Evolutionary conservation across 177 flowering plant genomes (phyloP), one percentile per base, ranked within the genome.

Genomic region (Vitis hybrid): DNA sequence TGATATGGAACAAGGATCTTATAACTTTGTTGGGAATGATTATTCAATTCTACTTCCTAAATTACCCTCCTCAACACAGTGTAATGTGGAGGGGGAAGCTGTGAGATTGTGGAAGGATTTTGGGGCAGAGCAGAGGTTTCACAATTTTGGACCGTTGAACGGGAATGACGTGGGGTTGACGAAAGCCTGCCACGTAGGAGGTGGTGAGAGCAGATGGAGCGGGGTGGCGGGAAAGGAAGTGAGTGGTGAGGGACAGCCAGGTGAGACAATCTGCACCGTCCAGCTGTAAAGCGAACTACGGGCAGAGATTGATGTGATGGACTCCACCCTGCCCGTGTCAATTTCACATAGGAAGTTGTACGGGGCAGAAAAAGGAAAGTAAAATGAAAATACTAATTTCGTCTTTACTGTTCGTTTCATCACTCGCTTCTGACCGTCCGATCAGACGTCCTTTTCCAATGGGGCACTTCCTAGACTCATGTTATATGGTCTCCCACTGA

Each of bases 251-350:
- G 65, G 66, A 64, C 69, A 64, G 64, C 46, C 24, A 3, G 68
- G 71, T 10, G 40, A 65, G 51, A 46, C 32, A 67, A 75, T 71
- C 69, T 12, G 56, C 21, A 52, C 65, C 69, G 56, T 71, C 68
- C 75, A 75, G 58, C 46, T 70, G 70, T 52, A 48, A 58, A 74
- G 13, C 51, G 55, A 10, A 56, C 24, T 48, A 24, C 27, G 27
- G 70, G 76, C 76, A 74, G 64, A 64, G 73, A 69, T 69, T 69
- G 73, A 69, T 74, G 57, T 66, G 55, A 52, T 21, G 57, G 21
- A 59, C 30, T 27, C 30, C 30, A 2, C 30, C 30, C 30, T 27
- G 30, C 30, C 30, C 30, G 30, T 27, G 30, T 27, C 30, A 27
- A 27, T 2, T 27, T 27, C 30, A 27, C 30, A 27, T 27, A 27